These are phyloP conservation scores for Epichloe bromicola DNA, from an alignment of 2,329 filamentous ascomycete genomes.

Conservation along the genomic window DNA sequence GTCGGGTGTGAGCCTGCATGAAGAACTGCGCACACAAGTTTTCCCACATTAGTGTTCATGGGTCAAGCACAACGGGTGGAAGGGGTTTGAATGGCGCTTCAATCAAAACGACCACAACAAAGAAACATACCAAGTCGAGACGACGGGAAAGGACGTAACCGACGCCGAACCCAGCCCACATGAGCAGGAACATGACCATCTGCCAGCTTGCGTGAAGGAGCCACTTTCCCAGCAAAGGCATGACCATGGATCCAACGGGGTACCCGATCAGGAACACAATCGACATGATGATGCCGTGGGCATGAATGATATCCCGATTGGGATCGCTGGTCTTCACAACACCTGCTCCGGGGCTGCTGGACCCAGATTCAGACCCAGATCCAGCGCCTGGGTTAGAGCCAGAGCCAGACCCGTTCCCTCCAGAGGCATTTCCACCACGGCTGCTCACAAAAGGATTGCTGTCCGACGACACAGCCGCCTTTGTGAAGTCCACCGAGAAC, in stretches of 20 bases:
- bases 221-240: slow-evolving; percentile 46
- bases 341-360: not conserved
- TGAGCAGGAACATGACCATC: slow-evolving; percentile 37
- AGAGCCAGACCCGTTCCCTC: not conserved
- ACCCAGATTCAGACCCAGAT: not conserved
- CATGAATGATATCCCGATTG: slow-evolving; percentile 19
- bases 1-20: slow-evolving; percentile 36
- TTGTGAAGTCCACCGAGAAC: slow-evolving; percentile 36
- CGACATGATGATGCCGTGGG: slow-evolving; percentile 49
- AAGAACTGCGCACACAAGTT: slow-evolving; percentile 30
- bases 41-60: no score
- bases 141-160: slow-evolving; percentile 36
- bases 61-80: no score
- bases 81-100: no score
- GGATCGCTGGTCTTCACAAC: slow-evolving; percentile 6
- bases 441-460: slow-evolving; percentile 39
- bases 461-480: slow-evolving; percentile 32
- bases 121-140: slow-evolving; percentile 27
- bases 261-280: slow-evolving; percentile 45
- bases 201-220: slow-evolving; percentile 45
- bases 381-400: not conserved
- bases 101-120: not conserved
- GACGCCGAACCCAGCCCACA: slow-evolving; percentile 47
- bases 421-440: slow-evolving; percentile 5
- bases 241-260: slow-evolving; percentile 45